A percentile compares a stretch with the other conserved stretches of the same genome.
Evolutionary conservation across 129 eudicot species (phyloP).

Genomic region (Lactuca sativa): DNA sequence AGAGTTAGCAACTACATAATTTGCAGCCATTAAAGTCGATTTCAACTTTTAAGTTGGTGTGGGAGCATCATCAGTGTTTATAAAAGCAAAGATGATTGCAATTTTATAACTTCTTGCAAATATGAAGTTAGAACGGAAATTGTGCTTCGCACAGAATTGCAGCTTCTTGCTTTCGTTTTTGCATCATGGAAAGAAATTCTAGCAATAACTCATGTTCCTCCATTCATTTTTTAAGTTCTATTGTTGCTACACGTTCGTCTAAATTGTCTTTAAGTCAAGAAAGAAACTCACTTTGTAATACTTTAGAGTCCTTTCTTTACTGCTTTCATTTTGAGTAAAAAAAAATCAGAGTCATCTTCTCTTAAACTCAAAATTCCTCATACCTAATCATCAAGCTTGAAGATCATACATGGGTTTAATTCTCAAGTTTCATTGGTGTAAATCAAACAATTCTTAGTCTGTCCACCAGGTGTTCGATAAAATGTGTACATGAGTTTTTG

Average conservation of each 20-base stretch:
- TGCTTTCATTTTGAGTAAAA: no score
- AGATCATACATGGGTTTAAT: no score
- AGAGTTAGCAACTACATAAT: no score
- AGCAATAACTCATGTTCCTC: constrained; percentile 76
- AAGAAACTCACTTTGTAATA: constrained; percentile 75
- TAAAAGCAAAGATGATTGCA: constrained; percentile 33
- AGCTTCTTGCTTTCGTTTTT: constrained; percentile 70
- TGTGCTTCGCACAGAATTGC: constrained; percentile 50
- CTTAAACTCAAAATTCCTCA: no score
- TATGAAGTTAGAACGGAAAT: constrained; percentile 76
- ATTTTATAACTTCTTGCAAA: constrained; percentile 59
- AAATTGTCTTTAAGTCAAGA: constrained; percentile 50
- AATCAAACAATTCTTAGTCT: no score
- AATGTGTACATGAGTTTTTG: no score
- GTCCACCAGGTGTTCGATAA: no score
- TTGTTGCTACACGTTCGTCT: constrained; percentile 60
- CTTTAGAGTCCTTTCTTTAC: constrained; percentile 15
- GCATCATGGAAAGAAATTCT: constrained; percentile 61
- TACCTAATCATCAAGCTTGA: no score
- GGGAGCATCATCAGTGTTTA: constrained; percentile 12
- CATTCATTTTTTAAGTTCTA: constrained; percentile 55
- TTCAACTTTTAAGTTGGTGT: constrained; percentile 1
- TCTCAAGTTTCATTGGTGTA: no score
- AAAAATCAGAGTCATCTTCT: no score
- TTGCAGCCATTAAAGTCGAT: constrained; percentile 7